Base-by-base conservation (phyloP, 768 basidiomycete species). In the Suillus alpinus region DNA sequence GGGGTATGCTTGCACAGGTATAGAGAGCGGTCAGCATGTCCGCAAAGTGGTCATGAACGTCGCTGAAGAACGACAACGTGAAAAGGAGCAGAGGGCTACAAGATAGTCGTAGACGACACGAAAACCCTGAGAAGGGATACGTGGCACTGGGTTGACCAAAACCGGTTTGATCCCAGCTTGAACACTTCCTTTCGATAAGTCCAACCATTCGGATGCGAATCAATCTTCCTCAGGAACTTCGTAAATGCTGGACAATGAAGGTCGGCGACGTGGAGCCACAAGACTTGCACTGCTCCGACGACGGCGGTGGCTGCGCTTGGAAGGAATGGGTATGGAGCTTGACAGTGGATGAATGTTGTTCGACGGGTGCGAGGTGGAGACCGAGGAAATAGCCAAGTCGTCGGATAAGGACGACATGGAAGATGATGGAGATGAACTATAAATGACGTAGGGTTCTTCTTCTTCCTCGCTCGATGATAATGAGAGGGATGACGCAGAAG, bases 211-310 rank as follows among this genome's bases (percentile, higher is more conserved):
- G 36, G 14, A 44, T 13, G 26, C 23, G 16, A 18, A 20, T 50
- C 56, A 75, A 46, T 73, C 72, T 37, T 73, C 72, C 57, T 73
- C 72, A 5, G 72, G 73, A 5, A 75, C 72, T 32, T 73, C 72
- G 49, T 43, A 69, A 55, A 73, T 73, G 7, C 72, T 73, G 0
- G 72, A 73, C 9, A 73, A 65, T 4, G 72, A 73, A 16, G 66
- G 72, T 56, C 66, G 67, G 64, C 73, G 72, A 26, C 66, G 34
- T 50, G 74, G 73, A n/a, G 67, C 65, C n/a, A 69, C 63, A 7
- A 70, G 67, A 58, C 73, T 73, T 31, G 72, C 67, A 14, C 72
- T 73, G 57, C 72, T 73, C 58, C 63, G 55, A 62, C 72, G 67
- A 49, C 72, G 66, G 53, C 70, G 72, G 62, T 72, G 73, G 1